Conservation (phyloP, 129 eudicot genomes). For the Flaveria ramosissima region DNA sequence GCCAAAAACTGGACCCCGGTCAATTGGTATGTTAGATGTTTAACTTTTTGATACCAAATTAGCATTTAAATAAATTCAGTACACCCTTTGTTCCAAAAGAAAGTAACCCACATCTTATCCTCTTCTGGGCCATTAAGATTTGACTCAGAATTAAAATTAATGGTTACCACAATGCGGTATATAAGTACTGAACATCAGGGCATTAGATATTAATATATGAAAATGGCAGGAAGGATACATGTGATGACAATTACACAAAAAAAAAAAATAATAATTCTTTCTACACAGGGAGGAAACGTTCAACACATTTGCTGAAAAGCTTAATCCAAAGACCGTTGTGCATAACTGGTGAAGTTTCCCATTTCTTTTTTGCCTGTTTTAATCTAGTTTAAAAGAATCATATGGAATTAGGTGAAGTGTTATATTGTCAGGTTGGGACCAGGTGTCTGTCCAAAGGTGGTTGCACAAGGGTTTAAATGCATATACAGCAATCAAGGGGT, state of each 20-base stretch:
- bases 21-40: constrained; percentile 62
- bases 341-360: constrained; percentile 77
- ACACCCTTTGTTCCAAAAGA: constrained; percentile 15
- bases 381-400: neutral
- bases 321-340: constrained; percentile 81
- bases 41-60: neutral
- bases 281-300: constrained; percentile 92
- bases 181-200: neutral
- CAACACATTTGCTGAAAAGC: constrained; percentile 61
- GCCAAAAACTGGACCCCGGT: constrained; percentile 83
- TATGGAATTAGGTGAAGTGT: constrained; percentile 29
- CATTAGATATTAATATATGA: neutral
- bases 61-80: neutral
- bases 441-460: constrained; percentile 90
- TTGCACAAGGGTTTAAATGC: constrained; percentile 81
- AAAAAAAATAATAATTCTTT: neutral
- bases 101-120: neutral
- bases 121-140: neutral
- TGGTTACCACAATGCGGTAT: neutral
- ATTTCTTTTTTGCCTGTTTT: neutral
- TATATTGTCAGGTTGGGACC: constrained; percentile 64
- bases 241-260: neutral
- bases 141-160: neutral
- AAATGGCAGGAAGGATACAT: neutral
- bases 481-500: constrained; percentile 88